Base-by-base conservation (phyloP, 495 filamentous ascomycete genomes). In the Neurospora sp. region DNA sequence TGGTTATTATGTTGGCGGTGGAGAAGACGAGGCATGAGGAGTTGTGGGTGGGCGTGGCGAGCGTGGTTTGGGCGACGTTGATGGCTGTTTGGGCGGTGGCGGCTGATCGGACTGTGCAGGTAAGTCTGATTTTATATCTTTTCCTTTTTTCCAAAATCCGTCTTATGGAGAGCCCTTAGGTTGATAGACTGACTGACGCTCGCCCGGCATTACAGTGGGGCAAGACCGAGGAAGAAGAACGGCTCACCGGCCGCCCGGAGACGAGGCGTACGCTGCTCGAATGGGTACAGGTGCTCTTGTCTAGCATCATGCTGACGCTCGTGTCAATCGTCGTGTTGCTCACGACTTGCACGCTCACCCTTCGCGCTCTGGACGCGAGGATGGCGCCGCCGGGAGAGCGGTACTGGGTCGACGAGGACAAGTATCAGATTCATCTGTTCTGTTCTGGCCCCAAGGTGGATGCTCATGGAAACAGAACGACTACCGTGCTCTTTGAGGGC, bases 211-310 rank as follows among this genome's bases (percentile, higher is more conserved):
- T 20, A 5, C 71, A 90, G 71, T 96, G 93, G 90, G 96, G 95
- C 35, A 98, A 98, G 81, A 84, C 83, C 0, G 93, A 97, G 75
- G 96, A 99, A 78, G 96, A 99, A 81, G 91, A 96, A 77, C 88
- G 96, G 18, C 85, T 99, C 14, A 99, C 96, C 1, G 96, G 96
- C 38, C 91, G 94, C n/a, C 86, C 89, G 18, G 95, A 98, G 82
- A 94, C 90, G 12, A 90, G 94, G 27, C 90, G 95, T 14, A 92
- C 93, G 0, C 78, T 97, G 38, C 81, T 86, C 12, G 93, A 98
- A 82, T 98, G 96, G 96, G 79, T 88, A 37, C 92, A 90, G 66
- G 92, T 98, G n/a, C 80, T 96, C 2, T 77, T 88, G n/a, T 91
- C 92, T 38, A 93, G 90, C 12, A 82, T 95, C 49, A 85, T 91